These are phyloP conservation scores for Irpex lacteus DNA, from an alignment of 1,284 basidiomycete species.

Conservation along the genomic window DNA sequence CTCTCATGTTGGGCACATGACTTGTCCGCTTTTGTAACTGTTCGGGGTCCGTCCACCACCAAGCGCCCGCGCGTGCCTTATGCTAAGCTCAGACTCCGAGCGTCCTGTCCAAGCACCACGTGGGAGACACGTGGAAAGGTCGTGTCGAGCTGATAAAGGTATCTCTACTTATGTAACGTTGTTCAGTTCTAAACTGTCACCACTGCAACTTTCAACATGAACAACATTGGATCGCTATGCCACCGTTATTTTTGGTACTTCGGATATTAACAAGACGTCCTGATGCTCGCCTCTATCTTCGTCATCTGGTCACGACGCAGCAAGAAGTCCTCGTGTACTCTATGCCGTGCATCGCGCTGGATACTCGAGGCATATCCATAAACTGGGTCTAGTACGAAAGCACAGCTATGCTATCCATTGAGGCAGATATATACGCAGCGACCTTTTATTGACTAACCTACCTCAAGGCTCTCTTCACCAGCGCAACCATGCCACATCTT, in stretches of 20 bases:
- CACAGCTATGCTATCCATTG: not conserved
- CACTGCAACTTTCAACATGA: not conserved
- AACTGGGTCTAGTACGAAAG: not conserved
- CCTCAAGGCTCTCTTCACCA: not conserved
- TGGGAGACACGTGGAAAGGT: not conserved
- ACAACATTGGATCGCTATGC: not conserved
- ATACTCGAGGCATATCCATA: slow-evolving; percentile 4
- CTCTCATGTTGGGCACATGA: too few relatives aligned
- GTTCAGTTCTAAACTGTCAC: not conserved
- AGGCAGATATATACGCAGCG: not conserved
- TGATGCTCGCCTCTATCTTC: not conserved
- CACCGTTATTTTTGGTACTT: not conserved
- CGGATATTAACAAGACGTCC: not conserved
- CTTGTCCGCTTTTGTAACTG: too few relatives aligned
- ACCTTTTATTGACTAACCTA: not conserved
- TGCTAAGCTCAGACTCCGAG: too few relatives aligned
- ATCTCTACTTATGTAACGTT: not conserved
- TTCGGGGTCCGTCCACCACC: too few relatives aligned
- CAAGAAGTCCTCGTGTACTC: slow-evolving; percentile 12
- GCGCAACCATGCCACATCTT: not conserved
- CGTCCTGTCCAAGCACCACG: not conserved
- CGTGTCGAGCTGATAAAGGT: not conserved
- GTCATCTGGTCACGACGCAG: slow-evolving; percentile 4
- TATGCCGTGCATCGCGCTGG: slow-evolving; percentile 6
- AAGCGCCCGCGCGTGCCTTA: too few relatives aligned